These are phyloP conservation scores for Tetrapisispora nanseiensis DNA, from an alignment of 805 yeast species.

Conservation along the genomic window DNA sequence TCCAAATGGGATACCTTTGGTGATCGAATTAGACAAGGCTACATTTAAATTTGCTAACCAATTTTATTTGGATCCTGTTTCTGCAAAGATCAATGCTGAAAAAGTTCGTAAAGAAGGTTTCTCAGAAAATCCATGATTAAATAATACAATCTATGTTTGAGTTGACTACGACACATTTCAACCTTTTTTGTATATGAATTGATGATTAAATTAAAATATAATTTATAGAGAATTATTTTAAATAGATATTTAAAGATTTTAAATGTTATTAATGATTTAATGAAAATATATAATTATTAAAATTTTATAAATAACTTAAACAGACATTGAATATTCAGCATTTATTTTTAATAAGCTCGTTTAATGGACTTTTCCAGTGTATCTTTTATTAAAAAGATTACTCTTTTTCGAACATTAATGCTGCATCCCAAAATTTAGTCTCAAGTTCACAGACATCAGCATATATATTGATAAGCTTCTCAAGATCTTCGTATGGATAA, in stretches of 20 bases:
- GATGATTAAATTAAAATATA: not conserved
- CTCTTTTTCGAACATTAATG: slow-evolving; percentile 13
- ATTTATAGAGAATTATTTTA: not conserved
- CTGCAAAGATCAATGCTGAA: slow-evolving; percentile 68
- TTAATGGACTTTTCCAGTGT: too few species aligned
- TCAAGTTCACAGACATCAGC: slow-evolving; percentile 52
- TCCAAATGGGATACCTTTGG: slow-evolving; percentile 78
- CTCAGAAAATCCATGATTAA: slow-evolving; percentile 20
- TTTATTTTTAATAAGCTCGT: too few species aligned
- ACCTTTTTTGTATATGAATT: too few species aligned
- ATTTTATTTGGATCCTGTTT: slow-evolving; percentile 72
- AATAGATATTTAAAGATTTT: not conserved
- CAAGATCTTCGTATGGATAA: slow-evolving; percentile 37
- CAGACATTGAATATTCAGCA: too few species aligned
- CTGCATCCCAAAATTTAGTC: slow-evolving; percentile 58
- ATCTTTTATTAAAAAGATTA: not conserved
- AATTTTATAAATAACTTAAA: too few species aligned
- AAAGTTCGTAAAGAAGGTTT: slow-evolving; percentile 73
- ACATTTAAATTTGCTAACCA: slow-evolving; percentile 37
- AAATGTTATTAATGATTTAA: not conserved
- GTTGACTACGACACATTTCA: too few species aligned
- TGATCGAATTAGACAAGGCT: slow-evolving; percentile 48
- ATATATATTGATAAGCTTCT: slow-evolving; percentile 47
- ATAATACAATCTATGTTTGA: too few species aligned
- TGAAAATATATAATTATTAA: too few species aligned